phyloP scores from a whole-genome alignment of 495 filamentous ascomycete genomes.

The Aspergillus bridgeri region DNA sequence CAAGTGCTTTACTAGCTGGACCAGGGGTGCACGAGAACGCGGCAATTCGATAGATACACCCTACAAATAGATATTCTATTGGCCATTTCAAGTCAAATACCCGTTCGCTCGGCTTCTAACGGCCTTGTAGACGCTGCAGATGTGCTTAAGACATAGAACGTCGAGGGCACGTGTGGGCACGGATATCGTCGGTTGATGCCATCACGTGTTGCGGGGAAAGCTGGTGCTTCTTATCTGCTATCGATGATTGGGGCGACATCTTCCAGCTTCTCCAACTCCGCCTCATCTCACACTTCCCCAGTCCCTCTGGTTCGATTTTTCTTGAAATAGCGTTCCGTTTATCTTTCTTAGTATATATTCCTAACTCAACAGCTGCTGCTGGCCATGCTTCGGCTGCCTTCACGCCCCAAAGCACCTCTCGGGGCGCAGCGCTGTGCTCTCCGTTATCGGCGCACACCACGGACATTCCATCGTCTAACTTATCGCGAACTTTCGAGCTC shows the following conservation, averaged over 20 bases:
- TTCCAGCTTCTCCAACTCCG: constrained; percentile 1
- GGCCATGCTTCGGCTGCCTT: constrained; percentile 27
- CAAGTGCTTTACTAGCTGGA: not conserved
- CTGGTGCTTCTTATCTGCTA: constrained; percentile 19
- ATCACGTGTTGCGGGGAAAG: constrained; percentile 28
- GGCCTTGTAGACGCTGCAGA: not conserved
- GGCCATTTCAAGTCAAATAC: not conserved
- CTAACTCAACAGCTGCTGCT: constrained; percentile 1
- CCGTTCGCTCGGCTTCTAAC: not conserved
- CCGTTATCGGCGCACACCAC: constrained; percentile 22
- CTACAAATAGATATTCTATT: not conserved
- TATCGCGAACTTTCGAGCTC: constrained; percentile 31
- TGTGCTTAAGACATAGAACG: no score
- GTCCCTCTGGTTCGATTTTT: not conserved
- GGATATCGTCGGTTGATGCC: constrained; percentile 13
- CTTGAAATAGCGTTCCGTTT: not conserved
- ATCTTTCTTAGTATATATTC: not conserved
- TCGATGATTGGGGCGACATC: constrained; percentile 1
- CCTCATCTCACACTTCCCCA: not conserved
- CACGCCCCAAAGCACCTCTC: constrained; percentile 14
- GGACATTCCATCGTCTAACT: not conserved
- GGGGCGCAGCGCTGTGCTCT: constrained; percentile 13
- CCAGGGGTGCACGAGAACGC: no score
- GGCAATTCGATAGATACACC: not conserved
- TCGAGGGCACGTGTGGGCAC: not conserved